Evolutionary conservation across 2,329 filamentous ascomycete species (phyloP).

Genomic region (Fusarium sp.): DNA sequence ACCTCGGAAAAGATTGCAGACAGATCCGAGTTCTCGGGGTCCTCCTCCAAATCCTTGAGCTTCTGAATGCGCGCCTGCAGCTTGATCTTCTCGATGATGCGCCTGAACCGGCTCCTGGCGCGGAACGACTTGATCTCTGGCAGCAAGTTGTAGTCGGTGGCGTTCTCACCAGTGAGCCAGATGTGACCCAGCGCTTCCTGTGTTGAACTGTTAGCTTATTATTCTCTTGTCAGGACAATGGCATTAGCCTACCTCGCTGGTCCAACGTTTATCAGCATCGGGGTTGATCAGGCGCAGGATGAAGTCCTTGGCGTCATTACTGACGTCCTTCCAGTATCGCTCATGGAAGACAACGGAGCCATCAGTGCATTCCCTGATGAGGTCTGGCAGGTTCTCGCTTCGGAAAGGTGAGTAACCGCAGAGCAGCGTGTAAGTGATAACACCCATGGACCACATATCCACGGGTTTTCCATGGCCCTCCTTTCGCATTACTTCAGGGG

Average conservation of each 20-base stretch:
- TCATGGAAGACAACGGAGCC: slow-evolving; percentile 93
- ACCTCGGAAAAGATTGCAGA: slow-evolving; percentile 83
- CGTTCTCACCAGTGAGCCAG: slow-evolving; percentile 92
- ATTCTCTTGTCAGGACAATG: slow-evolving; percentile 7
- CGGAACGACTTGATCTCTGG: slow-evolving; percentile 96
- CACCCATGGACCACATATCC: slow-evolving; percentile 99
- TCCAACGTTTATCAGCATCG: slow-evolving; percentile 78
- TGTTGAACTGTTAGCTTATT: slow-evolving; percentile 33
- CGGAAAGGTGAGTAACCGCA: slow-evolving; percentile 99
- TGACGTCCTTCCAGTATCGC: slow-evolving; percentile 98
- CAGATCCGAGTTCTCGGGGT: slow-evolving; percentile 75
- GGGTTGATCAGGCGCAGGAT: slow-evolving; percentile 85
- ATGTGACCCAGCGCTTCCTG: slow-evolving; percentile 82
- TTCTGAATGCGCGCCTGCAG: slow-evolving; percentile 94
- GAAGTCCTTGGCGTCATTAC: slow-evolving; percentile 93
- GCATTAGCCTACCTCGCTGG: slow-evolving; percentile 71
- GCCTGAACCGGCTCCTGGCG: slow-evolving; percentile 87
- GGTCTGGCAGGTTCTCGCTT: slow-evolving; percentile 89
- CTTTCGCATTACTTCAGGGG: slow-evolving; percentile 98
- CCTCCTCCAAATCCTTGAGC: slow-evolving; percentile 93
- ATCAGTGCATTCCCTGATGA: slow-evolving; percentile 92
- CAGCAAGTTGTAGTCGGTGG: slow-evolving; percentile 95
- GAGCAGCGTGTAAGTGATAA: slow-evolving; percentile 97
- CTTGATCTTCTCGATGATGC: slow-evolving; percentile 96
- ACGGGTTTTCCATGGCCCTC: slow-evolving; percentile 97